Conservation (phyloP, 495 filamentous ascomycete species). For the Viridothelium virens region DNA sequence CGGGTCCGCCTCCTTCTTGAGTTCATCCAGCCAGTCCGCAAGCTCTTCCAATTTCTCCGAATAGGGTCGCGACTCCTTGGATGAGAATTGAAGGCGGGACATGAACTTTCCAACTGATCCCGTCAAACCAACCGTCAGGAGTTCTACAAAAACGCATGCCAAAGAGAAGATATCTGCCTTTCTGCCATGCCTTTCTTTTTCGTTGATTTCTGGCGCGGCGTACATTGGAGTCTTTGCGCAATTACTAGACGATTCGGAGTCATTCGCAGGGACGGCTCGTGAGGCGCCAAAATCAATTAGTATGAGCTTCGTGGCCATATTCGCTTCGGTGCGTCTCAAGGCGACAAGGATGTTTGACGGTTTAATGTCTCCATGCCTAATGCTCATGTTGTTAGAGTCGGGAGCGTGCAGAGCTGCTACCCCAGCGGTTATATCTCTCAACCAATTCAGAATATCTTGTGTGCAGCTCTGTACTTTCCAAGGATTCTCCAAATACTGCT, state of each 20-base stretch:
- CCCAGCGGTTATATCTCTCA: neutral
- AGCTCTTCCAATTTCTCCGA: neutral
- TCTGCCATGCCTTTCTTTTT: neutral
- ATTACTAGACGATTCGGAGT: neutral
- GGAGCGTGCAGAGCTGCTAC: neutral
- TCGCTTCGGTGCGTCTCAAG: neutral
- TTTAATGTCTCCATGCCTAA: slow-evolving; percentile 7
- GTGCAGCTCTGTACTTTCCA: neutral
- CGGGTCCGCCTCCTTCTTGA: neutral
- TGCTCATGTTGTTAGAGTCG: neutral
- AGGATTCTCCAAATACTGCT: neutral
- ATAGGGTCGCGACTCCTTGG: neutral
- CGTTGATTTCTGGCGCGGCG: neutral
- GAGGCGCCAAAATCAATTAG: neutral
- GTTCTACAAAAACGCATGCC: neutral
- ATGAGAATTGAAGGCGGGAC: neutral
- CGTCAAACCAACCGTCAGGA: neutral
- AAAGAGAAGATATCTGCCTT: neutral
- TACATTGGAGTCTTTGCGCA: slow-evolving; percentile 5
- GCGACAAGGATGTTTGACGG: neutral
- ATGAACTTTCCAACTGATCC: slow-evolving; percentile 1
- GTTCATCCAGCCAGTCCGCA: neutral
- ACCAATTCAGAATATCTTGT: neutral
- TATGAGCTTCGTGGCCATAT: neutral
- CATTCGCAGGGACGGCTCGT: neutral